Percentiles rank a stretch among this genome's conserved stretches.
These are phyloP conservation scores for Xerocomus alliaceus DNA, from an alignment of 1,284 basidiomycete species.

Conservation along the genomic window DNA sequence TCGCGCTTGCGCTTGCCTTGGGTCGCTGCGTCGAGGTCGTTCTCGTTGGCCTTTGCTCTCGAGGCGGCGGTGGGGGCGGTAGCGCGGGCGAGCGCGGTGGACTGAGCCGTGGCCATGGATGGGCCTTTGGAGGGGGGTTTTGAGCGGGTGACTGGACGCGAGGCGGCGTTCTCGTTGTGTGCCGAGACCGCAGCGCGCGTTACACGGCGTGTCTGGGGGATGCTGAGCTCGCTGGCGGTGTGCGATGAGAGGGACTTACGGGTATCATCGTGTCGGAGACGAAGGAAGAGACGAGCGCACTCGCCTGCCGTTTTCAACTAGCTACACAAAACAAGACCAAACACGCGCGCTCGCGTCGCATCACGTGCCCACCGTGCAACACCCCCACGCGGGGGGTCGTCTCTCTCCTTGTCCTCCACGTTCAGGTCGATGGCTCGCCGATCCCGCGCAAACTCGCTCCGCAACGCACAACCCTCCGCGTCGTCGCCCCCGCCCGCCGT, in stretches of 20 bases:
- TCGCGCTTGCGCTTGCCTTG: conserved; percentile 76
- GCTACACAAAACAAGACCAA: conserved; percentile 42
- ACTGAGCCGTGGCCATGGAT: conserved; percentile 47
- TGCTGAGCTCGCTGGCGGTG: neutral
- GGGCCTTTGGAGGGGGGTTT: conserved; percentile 57
- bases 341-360: conserved; percentile 42
- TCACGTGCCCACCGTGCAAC: conserved; percentile 29
- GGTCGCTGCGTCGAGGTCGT: conserved; percentile 50
- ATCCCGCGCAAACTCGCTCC: conserved; percentile 36
- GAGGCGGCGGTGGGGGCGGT: conserved; percentile 56
- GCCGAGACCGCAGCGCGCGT: conserved; percentile 60
- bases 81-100: conserved; percentile 51
- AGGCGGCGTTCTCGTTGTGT: conserved; percentile 70
- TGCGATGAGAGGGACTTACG: conserved; percentile 17
- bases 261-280: conserved; percentile 40
- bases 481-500: conserved; percentile 18
- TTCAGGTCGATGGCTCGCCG: too few relatives aligned
- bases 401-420: too few relatives aligned
- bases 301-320: conserved; percentile 45
- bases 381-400: conserved; percentile 23
- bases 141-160: conserved; percentile 61
- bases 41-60: conserved; percentile 53
- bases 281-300: conserved; percentile 25
- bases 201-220: conserved; percentile 60
- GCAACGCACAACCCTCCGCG: conserved; percentile 10